Conservation (phyloP, 1,284 basidiomycete genomes). For the Tilletia indica region DNA sequence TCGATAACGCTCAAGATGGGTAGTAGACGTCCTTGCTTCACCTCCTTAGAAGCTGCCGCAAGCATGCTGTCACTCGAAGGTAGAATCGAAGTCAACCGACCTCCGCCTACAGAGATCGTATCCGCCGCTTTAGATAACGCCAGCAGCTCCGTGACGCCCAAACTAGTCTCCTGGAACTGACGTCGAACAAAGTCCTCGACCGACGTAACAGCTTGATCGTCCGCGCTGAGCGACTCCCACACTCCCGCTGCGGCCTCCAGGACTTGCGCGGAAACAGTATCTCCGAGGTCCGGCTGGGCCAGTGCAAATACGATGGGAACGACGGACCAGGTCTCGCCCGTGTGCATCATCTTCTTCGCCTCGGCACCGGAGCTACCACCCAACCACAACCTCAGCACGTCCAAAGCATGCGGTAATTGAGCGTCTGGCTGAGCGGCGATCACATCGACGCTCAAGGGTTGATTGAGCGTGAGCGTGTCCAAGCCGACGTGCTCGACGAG, state of each 20-base stretch:
- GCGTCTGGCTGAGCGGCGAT: constrained; percentile 8
- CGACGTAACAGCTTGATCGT: not conserved
- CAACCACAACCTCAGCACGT: constrained; percentile 26
- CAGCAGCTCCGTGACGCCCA: not conserved
- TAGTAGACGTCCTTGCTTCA: not conserved
- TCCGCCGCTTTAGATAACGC: not conserved
- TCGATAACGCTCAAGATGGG: not conserved
- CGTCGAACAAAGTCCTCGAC: constrained; percentile 1
- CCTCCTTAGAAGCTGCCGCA: not conserved
- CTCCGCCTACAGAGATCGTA: not conserved
- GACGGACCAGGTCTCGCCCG: constrained; percentile 21
- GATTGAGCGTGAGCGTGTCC: constrained; percentile 23
- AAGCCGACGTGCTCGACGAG: constrained; percentile 33
- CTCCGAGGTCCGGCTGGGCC: not conserved
- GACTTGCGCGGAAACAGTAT: not conserved
- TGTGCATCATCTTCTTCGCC: constrained; percentile 18
- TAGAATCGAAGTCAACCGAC: not conserved
- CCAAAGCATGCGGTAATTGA: constrained; percentile 26
- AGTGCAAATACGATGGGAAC: constrained; percentile 20
- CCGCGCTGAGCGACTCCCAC: not conserved
- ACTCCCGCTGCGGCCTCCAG: not conserved
- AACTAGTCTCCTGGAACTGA: not conserved
- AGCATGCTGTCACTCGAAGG: not conserved
- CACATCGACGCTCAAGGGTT: not conserved
- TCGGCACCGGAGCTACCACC: constrained; percentile 18